These are phyloP conservation scores for Hypoxylon sp. DNA, from an alignment of 2,329 filamentous ascomycete species.

Conservation along the genomic window DNA sequence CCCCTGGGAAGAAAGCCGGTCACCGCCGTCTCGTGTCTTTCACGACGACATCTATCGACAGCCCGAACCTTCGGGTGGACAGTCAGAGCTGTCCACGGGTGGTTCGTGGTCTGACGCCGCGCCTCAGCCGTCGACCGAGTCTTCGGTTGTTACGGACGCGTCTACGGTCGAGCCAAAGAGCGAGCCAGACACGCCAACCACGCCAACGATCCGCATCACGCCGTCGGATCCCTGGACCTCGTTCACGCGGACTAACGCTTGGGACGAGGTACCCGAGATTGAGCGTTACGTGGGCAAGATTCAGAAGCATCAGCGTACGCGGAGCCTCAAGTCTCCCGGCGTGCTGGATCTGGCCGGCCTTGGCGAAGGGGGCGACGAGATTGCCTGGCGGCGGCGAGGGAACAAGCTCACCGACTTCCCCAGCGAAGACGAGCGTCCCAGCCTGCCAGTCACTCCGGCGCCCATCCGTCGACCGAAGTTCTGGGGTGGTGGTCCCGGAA, in stretches of 20 bases:
- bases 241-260: constrained; percentile 83
- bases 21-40: constrained; percentile 72
- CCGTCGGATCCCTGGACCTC: constrained; percentile 72
- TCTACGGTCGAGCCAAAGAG: constrained; percentile 49
- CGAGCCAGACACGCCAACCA: constrained; percentile 57
- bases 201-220: constrained; percentile 56
- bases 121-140: constrained; percentile 43
- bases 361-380: constrained; percentile 47
- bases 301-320: constrained; percentile 63
- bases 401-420: constrained; percentile 88
- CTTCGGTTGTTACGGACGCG: constrained; percentile 48
- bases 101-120: constrained; percentile 30
- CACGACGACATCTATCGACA: constrained; percentile 57
- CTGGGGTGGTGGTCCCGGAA: constrained; percentile 62
- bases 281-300: constrained; percentile 83
- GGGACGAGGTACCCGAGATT: constrained; percentile 92
- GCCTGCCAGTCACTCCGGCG: constrained; percentile 88
- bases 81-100: constrained; percentile 27
- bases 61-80: constrained; percentile 14
- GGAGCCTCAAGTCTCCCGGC: constrained; percentile 45
- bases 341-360: constrained; percentile 37
- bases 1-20: constrained; percentile 82
- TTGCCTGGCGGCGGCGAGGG: constrained; percentile 48
- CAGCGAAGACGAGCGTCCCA: constrained; percentile 80
- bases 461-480: constrained; percentile 74